These are phyloP conservation scores for Tylopilus sp. DNA, from an alignment of 768 basidiomycete genomes.

Conservation along the genomic window DNA sequence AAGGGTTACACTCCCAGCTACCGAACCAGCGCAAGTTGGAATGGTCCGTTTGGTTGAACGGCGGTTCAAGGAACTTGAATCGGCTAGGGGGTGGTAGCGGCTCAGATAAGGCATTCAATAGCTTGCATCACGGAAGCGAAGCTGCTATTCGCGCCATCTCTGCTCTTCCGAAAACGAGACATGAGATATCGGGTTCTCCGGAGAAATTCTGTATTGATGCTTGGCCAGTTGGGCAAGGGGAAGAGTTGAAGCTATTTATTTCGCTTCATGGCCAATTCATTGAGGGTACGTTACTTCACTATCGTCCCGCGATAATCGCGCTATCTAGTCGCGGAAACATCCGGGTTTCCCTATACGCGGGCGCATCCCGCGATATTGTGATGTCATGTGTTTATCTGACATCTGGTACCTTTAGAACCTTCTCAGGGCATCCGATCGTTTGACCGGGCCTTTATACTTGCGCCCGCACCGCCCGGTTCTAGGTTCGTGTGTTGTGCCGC, in stretches of 20 bases:
- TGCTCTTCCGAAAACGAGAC: constrained; percentile 72
- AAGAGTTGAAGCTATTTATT: constrained; percentile 54
- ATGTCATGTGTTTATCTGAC: constrained; percentile 20
- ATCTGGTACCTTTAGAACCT: constrained; percentile 44
- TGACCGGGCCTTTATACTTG: constrained; percentile 86
- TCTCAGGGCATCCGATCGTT: constrained; percentile 85
- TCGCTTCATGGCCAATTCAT: constrained; percentile 87
- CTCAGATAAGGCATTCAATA: constrained; percentile 57
- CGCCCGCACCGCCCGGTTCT: constrained; percentile 77
- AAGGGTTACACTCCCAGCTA: constrained; percentile 63
- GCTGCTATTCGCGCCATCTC: constrained; percentile 57
- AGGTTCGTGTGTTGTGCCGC: constrained; percentile 50
- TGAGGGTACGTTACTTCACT: constrained; percentile 62
- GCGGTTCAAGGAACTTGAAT: constrained; percentile 74
- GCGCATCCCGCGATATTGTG: constrained; percentile 2
- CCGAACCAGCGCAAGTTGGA: constrained; percentile 82
- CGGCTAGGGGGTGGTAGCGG: constrained; percentile 59
- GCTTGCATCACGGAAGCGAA: constrained; percentile 71
- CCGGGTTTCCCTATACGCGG: constrained; percentile 10
- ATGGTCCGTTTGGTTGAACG: constrained; percentile 68
- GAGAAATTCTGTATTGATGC: constrained; percentile 88
- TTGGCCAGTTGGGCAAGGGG: constrained; percentile 69
- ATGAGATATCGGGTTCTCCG: constrained; percentile 74
- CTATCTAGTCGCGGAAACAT: constrained; percentile 6
- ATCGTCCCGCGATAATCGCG: constrained; percentile 11